Evolutionary conservation across 2,329 filamentous ascomycete genomes (phyloP).

Genomic region (Cordyceps sp.): DNA sequence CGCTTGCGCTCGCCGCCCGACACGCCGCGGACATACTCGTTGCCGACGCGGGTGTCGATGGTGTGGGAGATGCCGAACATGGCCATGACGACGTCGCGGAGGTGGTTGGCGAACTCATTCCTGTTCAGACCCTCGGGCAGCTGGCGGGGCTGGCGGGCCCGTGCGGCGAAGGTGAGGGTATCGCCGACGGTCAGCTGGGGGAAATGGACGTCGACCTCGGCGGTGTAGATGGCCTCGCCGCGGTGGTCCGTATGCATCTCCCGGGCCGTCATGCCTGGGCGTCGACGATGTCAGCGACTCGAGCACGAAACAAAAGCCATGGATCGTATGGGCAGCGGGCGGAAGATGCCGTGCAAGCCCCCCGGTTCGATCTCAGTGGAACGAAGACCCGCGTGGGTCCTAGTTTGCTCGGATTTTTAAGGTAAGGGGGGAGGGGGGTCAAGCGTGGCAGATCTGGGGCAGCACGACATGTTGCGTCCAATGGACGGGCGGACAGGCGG

Average conservation of each 20-base stretch:
- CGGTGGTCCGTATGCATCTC: conserved; percentile 66
- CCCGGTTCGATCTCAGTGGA: too few species aligned
- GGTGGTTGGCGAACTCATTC: conserved; percentile 39
- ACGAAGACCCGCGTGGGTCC: too few species aligned
- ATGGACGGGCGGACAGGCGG: too few species aligned
- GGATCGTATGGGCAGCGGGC: too few species aligned
- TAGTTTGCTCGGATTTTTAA: too few species aligned
- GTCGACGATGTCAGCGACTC: conserved; percentile 1
- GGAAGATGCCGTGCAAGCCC: too few species aligned
- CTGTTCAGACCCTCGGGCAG: conserved; percentile 41
- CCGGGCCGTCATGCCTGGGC: conserved; percentile 48
- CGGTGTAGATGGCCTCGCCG: conserved; percentile 76
- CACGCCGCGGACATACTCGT: conserved; percentile 60
- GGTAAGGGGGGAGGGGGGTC: too few species aligned
- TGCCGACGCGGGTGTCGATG: conserved; percentile 54
- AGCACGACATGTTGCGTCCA: too few species aligned
- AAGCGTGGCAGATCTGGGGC: too few species aligned
- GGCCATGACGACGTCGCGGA: conserved; percentile 59
- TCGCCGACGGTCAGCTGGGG: conserved; percentile 62
- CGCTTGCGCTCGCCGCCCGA: conserved; percentile 58
- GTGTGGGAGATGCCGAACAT: conserved; percentile 62
- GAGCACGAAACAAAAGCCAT: not conserved
- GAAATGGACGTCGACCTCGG: conserved; percentile 71
- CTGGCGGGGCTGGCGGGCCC: conserved; percentile 46
- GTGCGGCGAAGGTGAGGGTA: conserved; percentile 62